phyloP scores from a whole-genome alignment of 1,284 basidiomycete genomes.

The Ustilago cynodontis region DNA sequence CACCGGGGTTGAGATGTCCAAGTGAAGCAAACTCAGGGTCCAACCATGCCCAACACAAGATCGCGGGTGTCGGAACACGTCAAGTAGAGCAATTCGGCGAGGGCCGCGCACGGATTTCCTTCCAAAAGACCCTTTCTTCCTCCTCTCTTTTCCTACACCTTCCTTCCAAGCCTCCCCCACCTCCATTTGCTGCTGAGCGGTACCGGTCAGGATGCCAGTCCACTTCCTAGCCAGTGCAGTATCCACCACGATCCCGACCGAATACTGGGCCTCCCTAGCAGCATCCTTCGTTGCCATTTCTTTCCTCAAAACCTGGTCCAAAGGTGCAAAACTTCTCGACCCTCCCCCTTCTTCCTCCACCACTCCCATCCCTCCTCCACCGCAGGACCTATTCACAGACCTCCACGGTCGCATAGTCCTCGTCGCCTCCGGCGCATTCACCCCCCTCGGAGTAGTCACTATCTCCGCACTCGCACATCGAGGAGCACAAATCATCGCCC shows the following conservation, averaged over 20 bases:
- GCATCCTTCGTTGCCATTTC: constrained; percentile 30
- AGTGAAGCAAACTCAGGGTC: not conserved
- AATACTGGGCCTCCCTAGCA: constrained; percentile 52
- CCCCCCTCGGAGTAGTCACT: constrained; percentile 57
- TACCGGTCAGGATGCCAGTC: constrained; percentile 50
- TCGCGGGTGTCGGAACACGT: not conserved
- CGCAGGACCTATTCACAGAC: constrained; percentile 23
- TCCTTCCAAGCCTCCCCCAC: not conserved
- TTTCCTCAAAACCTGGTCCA: constrained; percentile 56
- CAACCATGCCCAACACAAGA: not conserved
- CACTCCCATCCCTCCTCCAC: not conserved
- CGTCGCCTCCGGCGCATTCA: constrained; percentile 56
- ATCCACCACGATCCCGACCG: constrained; percentile 33
- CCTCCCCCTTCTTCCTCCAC: constrained; percentile 13
- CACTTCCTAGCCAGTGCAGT: constrained; percentile 45
- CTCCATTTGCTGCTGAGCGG: not conserved
- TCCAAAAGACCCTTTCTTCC: constrained; percentile 5
- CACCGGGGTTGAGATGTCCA: not conserved
- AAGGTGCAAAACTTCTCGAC: constrained; percentile 49
- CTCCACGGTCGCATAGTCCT: constrained; percentile 55
- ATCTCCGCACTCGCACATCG: constrained; percentile 56
- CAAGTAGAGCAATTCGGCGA: not conserved
- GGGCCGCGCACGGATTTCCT: constrained; percentile 17
- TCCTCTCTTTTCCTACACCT: not conserved
- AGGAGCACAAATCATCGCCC: constrained; percentile 61